Evolutionary conservation across 176 grass and related monocot species (phyloP).

Genomic region (Oryza meridionalis): DNA sequence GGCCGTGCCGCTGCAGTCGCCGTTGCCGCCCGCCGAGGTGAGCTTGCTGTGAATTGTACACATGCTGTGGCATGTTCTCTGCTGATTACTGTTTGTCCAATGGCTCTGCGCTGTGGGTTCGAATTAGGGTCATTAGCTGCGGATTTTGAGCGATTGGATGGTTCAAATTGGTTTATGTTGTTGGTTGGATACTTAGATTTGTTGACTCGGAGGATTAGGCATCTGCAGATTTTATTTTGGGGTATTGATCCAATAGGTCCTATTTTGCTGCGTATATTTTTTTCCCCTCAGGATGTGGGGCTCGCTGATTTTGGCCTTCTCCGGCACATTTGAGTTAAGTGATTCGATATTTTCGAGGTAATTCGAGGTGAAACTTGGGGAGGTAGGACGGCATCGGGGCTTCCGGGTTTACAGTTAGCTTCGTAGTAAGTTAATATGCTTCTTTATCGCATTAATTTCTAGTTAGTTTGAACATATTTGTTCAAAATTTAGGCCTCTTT

Average conservation of each 20-base stretch:
- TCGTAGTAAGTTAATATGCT: neutral
- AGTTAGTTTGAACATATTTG: neutral
- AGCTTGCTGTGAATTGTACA: conserved; percentile 25
- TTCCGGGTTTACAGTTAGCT: neutral
- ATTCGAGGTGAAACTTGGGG: conserved; percentile 15
- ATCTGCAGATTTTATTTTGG: neutral
- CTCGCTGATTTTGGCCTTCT: neutral
- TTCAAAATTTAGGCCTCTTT: neutral
- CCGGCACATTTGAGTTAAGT: neutral
- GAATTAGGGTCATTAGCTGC: conserved; percentile 31
- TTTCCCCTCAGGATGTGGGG: neutral
- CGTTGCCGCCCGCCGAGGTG: conserved; percentile 81
- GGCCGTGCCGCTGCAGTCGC: conserved; percentile 72
- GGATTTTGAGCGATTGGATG: conserved; percentile 20
- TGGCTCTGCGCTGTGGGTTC: neutral
- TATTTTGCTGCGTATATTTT: neutral
- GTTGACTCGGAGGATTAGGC: neutral
- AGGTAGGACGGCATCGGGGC: neutral
- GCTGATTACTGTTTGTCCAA: conserved; percentile 3
- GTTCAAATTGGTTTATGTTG: neutral
- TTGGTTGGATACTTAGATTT: neutral
- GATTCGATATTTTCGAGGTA: conserved; percentile 11
- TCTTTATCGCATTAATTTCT: neutral
- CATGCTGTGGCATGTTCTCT: neutral
- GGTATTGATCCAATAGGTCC: neutral